These are phyloP conservation scores for Colletotrichum sublineola DNA, from an alignment of 2,329 filamentous ascomycete genomes.

Conservation along the genomic window DNA sequence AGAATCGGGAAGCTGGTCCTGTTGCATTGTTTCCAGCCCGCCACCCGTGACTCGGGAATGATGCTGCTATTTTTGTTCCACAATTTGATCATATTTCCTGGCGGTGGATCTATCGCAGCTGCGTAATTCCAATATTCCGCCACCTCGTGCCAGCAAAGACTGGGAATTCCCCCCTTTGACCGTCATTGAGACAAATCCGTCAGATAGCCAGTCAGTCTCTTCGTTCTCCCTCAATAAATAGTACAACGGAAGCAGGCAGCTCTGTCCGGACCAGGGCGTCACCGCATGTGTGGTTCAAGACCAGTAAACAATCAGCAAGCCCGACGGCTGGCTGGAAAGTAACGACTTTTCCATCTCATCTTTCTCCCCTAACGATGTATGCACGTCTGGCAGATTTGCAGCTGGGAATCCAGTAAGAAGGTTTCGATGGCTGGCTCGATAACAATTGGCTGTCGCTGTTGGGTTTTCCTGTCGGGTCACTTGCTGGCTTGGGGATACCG, in stretches of 20 bases:
- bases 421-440: slow-evolving; percentile 37
- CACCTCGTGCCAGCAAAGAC: neutral
- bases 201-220: slow-evolving; percentile 12
- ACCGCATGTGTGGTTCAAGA: slow-evolving; percentile 4
- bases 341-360: slow-evolving; percentile 27
- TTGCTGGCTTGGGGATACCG: slow-evolving; percentile 9
- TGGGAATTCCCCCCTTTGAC: neutral
- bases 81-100: neutral
- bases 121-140: slow-evolving; percentile 16
- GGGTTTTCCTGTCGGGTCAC: slow-evolving; percentile 22
- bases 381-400: slow-evolving; percentile 37
- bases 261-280: slow-evolving; percentile 7
- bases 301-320: neutral
- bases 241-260: neutral
- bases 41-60: slow-evolving; percentile 5
- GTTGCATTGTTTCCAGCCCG: slow-evolving; percentile 15
- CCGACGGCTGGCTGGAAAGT: slow-evolving; percentile 23
- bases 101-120: neutral
- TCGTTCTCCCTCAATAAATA: slow-evolving; percentile 5
- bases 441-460: slow-evolving; percentile 7
- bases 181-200: neutral
- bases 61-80: slow-evolving; percentile 24
- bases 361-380: slow-evolving; percentile 23
- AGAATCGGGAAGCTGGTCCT: slow-evolving; percentile 27
- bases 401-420: neutral